Evolutionary conservation across 257 asterid genomes (phyloP).

Genomic region (Henckelia pumila): DNA sequence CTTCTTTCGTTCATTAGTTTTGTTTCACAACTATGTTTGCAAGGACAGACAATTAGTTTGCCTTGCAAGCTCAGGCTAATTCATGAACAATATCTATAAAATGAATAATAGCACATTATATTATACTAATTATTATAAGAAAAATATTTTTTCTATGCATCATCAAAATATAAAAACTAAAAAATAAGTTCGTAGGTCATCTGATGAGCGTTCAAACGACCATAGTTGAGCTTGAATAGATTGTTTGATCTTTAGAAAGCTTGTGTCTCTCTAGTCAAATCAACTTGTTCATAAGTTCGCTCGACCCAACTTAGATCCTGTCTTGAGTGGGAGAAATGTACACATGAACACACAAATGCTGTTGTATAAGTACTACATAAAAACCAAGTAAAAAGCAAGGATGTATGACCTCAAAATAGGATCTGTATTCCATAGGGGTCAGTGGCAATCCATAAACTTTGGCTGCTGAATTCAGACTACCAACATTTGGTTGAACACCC

Average conservation of each 20-base stretch:
- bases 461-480: conserved; percentile 32
- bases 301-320: neutral
- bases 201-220: neutral
- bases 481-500: conserved; percentile 41
- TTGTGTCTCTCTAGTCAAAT: neutral
- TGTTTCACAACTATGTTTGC: too few species aligned
- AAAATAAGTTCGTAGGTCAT: neutral
- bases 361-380: neutral
- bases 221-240: neutral
- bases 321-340: neutral
- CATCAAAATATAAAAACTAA: too few species aligned
- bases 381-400: neutral
- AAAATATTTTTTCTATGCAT: too few species aligned
- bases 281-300: neutral
- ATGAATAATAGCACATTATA: too few species aligned
- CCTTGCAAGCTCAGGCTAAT: too few species aligned
- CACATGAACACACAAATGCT: neutral
- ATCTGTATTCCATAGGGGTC: conserved; percentile 64
- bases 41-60: too few species aligned
- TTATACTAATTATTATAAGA: too few species aligned
- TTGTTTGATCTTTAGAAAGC: neutral
- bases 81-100: too few species aligned
- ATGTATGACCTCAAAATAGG: conserved; percentile 67
- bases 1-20: too few species aligned
- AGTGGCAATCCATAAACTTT: conserved; percentile 68